phyloP scores from a whole-genome alignment of 1,139 yeast species.

The Candida glucosophila region DNA sequence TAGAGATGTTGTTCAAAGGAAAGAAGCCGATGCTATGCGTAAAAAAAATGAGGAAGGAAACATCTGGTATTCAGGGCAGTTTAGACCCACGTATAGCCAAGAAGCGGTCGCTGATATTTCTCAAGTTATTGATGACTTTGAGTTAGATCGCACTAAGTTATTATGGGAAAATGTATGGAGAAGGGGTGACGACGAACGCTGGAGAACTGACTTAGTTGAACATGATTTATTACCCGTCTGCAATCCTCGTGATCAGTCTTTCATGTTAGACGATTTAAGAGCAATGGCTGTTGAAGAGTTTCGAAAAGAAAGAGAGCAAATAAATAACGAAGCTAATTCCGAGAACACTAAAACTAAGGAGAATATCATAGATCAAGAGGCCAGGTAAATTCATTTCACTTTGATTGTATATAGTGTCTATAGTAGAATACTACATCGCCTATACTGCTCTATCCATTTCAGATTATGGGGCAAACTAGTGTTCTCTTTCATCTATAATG shows the following conservation, averaged over 20 bases:
- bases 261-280: conserved; percentile 52
- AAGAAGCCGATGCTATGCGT: conserved; percentile 61
- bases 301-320: conserved; percentile 13
- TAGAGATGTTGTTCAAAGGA: conserved; percentile 53
- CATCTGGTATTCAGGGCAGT: conserved; percentile 80
- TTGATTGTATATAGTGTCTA: too few species aligned
- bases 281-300: conserved; percentile 31
- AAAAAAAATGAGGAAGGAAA: conserved; percentile 70
- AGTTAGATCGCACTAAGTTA: conserved; percentile 40
- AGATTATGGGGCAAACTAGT: too few species aligned
- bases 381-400: too few species aligned
- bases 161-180: conserved; percentile 86
- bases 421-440: too few species aligned
- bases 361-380: too few species aligned
- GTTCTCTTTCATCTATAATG: too few species aligned
- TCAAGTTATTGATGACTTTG: conserved; percentile 59
- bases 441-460: too few species aligned
- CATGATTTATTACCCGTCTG: conserved; percentile 54
- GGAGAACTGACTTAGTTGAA: conserved; percentile 49
- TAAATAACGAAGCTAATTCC: too few species aligned
- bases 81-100: conserved; percentile 82
- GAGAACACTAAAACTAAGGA: too few species aligned
- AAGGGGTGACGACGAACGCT: conserved; percentile 62
- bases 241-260: conserved; percentile 58
- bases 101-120: conserved; percentile 87